phyloP scores from a whole-genome alignment of 352 stramenopile species.

The Hyaloperonospora arabidopsidis region DNA sequence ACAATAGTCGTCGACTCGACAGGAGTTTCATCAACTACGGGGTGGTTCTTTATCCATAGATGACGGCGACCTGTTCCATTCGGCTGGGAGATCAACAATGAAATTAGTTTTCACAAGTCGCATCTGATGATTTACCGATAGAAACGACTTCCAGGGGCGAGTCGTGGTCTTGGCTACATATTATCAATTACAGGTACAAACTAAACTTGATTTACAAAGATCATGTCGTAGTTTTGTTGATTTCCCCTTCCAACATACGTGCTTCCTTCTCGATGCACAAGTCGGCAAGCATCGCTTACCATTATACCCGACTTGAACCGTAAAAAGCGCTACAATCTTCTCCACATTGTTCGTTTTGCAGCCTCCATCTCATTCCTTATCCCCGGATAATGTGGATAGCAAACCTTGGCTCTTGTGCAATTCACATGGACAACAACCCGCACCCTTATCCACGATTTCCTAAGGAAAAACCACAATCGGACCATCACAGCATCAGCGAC shows the following conservation, averaged over 20 bases:
- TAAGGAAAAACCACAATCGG: conserved; percentile 4
- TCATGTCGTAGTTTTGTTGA: conserved; percentile 24
- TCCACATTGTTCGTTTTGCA: conserved; percentile 30
- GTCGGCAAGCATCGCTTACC: conserved; percentile 20
- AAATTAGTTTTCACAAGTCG: no score
- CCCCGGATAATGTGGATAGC: conserved; percentile 21
- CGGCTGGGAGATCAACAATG: no score
- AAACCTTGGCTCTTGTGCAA: conserved; percentile 25
- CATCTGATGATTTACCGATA: no score
- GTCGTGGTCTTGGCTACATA: conserved; percentile 18
- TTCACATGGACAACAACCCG: conserved; percentile 32
- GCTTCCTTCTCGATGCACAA: conserved; percentile 10
- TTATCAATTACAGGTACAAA: conserved; percentile 11
- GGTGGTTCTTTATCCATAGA: no score
- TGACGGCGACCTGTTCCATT: no score
- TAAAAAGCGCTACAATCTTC: conserved; percentile 18
- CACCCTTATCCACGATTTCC: conserved; percentile 4
- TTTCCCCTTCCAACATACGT: conserved; percentile 17
- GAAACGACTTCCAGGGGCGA: conserved; percentile 2
- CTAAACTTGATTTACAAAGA: conserved; percentile 27
- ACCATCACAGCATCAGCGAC: conserved; percentile 12
- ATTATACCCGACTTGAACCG: conserved; percentile 11
- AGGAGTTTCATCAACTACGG: no score
- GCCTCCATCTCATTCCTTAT: conserved; percentile 6
- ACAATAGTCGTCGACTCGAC: no score